These are phyloP conservation scores for Psilocybe cyanescens DNA, from an alignment of 768 basidiomycete genomes.

Conservation along the genomic window DNA sequence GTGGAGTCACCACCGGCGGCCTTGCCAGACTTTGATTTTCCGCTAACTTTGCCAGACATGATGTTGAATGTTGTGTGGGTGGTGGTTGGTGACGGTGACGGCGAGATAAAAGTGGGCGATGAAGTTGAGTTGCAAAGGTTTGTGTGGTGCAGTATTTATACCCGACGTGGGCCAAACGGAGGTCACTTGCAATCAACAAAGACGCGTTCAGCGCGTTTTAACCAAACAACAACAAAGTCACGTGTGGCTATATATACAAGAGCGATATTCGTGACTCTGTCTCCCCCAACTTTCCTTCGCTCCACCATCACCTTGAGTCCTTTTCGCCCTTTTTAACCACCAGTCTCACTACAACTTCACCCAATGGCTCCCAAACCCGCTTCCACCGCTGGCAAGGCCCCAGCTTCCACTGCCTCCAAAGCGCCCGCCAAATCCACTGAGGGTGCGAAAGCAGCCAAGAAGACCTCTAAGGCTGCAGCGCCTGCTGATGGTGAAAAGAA, in stretches of 20 bases:
- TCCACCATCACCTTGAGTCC: constrained; percentile 30
- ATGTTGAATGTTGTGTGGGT: constrained; percentile 9
- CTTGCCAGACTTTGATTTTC: constrained; percentile 53
- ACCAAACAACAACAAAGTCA: constrained; percentile 50
- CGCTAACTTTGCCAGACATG: constrained; percentile 47
- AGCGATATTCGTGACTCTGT: constrained; percentile 13
- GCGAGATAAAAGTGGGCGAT: constrained; percentile 15
- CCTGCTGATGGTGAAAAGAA: constrained; percentile 80
- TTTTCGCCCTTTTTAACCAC: constrained; percentile 28
- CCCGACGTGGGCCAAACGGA: constrained; percentile 9
- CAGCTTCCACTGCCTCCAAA: constrained; percentile 73
- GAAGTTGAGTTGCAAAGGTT: constrained; percentile 17
- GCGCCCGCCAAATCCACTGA: constrained; percentile 70
- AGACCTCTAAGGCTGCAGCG: constrained; percentile 67
- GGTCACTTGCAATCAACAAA: constrained; percentile 35
- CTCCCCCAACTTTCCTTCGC: constrained; percentile 29
- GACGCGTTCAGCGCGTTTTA: constrained; percentile 37
- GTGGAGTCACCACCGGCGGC: constrained; percentile 55
- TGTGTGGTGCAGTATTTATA: constrained; percentile 40
- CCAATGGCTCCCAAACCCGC: constrained; percentile 82
- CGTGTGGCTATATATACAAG: constrained; percentile 46
- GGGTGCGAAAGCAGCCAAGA: constrained; percentile 79
- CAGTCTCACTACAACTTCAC: constrained; percentile 25
- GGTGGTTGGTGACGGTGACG: constrained; percentile 15
- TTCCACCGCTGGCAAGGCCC: constrained; percentile 85